Percentiles rank a stretch among this genome's conserved stretches.
These are phyloP conservation scores for Mucor saturninus DNA, from an alignment of 371 early-diverging fungal species.

Conservation along the genomic window DNA sequence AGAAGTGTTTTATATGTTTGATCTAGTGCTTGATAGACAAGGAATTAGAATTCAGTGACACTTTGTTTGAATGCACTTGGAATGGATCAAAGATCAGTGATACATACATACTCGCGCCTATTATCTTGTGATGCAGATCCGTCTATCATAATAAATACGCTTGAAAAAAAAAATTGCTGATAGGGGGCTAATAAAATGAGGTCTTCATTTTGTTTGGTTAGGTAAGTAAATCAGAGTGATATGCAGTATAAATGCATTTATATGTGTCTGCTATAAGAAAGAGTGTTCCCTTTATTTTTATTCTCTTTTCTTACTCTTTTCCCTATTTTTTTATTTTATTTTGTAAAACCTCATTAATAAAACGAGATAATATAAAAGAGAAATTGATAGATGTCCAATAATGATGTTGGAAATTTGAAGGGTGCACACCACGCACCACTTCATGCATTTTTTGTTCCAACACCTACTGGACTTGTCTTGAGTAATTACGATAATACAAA, in stretches of 20 bases:
- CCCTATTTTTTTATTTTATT: background rate
- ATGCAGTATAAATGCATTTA: constrained; percentile 1
- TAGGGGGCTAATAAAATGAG: background rate
- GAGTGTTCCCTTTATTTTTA: background rate
- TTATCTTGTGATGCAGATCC: background rate
- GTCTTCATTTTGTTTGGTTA: constrained; percentile 2
- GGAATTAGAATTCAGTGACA: no score
- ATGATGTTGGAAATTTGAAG: constrained; percentile 4
- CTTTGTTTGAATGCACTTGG: no score
- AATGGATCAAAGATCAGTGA: no score
- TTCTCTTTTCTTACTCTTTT: constrained; percentile 9
- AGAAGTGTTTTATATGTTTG: no score
- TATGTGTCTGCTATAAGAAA: background rate
- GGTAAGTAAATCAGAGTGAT: background rate
- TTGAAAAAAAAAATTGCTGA: background rate
- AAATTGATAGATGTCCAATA: constrained; percentile 6
- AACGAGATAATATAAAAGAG: background rate
- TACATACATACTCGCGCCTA: background rate
- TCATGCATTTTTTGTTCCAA: constrained; percentile 10
- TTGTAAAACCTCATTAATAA: background rate
- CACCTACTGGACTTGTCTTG: constrained; percentile 1
- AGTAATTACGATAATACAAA: background rate
- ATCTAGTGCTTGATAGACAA: no score
- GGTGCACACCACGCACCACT: constrained; percentile 1
- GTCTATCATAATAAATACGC: constrained; percentile 2